phyloP scores from a whole-genome alignment of 2,329 filamentous ascomycete species.

The Fusarium coicis region DNA sequence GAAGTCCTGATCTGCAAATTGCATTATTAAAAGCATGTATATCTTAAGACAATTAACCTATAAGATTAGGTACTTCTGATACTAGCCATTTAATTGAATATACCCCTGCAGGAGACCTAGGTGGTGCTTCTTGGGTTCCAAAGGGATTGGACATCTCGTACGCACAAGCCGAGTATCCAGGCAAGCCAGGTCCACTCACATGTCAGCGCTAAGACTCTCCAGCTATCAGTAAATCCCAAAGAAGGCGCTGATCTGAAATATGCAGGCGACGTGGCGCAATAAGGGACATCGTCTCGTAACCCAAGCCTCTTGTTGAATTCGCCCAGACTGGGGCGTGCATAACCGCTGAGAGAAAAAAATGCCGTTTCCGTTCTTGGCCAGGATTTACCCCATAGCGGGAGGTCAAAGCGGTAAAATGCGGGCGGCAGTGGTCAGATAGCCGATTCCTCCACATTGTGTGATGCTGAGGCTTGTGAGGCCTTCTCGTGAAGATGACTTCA shows the following conservation, averaged over 20 bases:
- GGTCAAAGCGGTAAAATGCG: background rate
- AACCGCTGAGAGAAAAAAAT: background rate
- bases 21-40: no score
- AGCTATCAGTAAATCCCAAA: background rate
- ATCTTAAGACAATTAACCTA: no score
- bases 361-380: conserved; percentile 14
- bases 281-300: background rate
- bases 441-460: background rate
- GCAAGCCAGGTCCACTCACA: conserved; percentile 19
- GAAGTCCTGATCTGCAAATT: no score
- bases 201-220: conserved; percentile 1
- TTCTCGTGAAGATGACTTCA: background rate
- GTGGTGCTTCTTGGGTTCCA: no score
- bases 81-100: no score
- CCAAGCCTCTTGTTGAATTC: background rate
- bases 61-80: no score
- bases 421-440: background rate
- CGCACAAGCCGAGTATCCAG: conserved; percentile 1
- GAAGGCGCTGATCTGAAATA: background rate
- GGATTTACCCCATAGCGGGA: background rate
- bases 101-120: no score
- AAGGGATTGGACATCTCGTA: conserved; percentile 5
- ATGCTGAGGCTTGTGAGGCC: background rate
- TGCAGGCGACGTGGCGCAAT: conserved; percentile 15
- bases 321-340: conserved; percentile 14